These are phyloP conservation scores for Neurospora intermedia DNA, from an alignment of 495 filamentous ascomycete species.

Conservation along the genomic window DNA sequence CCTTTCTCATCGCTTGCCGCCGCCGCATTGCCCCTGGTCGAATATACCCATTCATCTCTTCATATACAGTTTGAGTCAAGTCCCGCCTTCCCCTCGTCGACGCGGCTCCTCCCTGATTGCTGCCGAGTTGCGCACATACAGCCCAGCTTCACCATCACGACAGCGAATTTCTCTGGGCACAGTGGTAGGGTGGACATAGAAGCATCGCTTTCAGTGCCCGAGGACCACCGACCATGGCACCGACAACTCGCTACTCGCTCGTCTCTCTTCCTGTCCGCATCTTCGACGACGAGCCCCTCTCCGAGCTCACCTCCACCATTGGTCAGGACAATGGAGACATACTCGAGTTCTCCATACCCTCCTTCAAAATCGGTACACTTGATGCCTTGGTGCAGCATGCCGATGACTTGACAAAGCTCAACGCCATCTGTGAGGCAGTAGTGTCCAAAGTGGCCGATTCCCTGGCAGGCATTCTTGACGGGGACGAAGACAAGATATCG, in stretches of 20 bases:
- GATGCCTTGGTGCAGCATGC: constrained; percentile 96
- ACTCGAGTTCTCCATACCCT: constrained; percentile 70
- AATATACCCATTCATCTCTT: background rate
- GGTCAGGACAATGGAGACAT: constrained; percentile 65
- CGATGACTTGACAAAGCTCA: constrained; percentile 86
- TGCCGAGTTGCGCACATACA: background rate
- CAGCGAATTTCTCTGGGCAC: background rate
- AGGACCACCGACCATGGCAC: background rate
- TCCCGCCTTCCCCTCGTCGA: background rate
- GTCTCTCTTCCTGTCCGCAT: constrained; percentile 38
- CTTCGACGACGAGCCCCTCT: constrained; percentile 65
- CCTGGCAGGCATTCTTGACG: constrained; percentile 65
- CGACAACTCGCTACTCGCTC: constrained; percentile 31
- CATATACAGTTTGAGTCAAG: background rate
- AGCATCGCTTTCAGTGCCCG: background rate
- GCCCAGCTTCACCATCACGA: background rate
- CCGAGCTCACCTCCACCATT: constrained; percentile 59
- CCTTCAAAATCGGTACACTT: constrained; percentile 94
- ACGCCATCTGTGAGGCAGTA: constrained; percentile 64
- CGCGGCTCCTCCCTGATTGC: background rate
- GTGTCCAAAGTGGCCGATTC: constrained; percentile 84
- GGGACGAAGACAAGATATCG: constrained; percentile 69
- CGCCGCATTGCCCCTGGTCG: background rate
- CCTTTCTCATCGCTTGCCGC: background rate
- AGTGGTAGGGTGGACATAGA: background rate